Evolutionary conservation across 129 eudicot genomes (phyloP).

Genomic region (Helichrysum umbraculigerum): DNA sequence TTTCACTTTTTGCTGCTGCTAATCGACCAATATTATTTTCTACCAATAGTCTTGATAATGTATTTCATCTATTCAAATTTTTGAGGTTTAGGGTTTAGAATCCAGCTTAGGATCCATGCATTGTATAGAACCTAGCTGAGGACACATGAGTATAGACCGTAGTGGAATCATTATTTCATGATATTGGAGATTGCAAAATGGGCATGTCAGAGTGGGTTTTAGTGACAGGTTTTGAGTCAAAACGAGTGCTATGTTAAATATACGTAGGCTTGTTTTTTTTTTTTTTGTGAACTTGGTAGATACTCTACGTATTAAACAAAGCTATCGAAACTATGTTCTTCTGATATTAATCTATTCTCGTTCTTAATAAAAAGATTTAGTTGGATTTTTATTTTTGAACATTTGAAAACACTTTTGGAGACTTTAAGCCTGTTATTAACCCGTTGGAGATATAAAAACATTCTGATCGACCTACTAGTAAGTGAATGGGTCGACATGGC

Average conservation of each 20-base stretch:
- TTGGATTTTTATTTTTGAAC: neutral
- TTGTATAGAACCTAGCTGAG: neutral
- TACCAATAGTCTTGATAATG: neutral
- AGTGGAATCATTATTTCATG: neutral
- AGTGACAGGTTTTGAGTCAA: neutral
- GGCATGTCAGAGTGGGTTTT: neutral
- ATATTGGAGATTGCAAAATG: neutral
- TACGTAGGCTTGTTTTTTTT: no score
- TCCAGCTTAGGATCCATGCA: neutral
- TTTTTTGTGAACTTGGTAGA: neutral
- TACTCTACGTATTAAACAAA: neutral
- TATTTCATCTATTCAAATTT: neutral
- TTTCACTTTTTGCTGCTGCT: conserved; percentile 9
- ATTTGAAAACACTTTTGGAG: neutral
- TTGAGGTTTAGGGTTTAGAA: neutral
- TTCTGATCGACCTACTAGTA: neutral
- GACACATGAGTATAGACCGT: neutral
- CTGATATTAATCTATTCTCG: neutral
- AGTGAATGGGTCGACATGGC: neutral
- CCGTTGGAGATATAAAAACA: neutral
- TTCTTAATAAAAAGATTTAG: neutral
- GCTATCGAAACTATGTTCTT: neutral
- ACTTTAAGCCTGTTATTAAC: neutral
- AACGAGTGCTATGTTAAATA: neutral
- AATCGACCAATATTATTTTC: neutral